Evolutionary conservation across 176 grass and related monocot genomes (phyloP).

Genomic region (Carex littledalei): DNA sequence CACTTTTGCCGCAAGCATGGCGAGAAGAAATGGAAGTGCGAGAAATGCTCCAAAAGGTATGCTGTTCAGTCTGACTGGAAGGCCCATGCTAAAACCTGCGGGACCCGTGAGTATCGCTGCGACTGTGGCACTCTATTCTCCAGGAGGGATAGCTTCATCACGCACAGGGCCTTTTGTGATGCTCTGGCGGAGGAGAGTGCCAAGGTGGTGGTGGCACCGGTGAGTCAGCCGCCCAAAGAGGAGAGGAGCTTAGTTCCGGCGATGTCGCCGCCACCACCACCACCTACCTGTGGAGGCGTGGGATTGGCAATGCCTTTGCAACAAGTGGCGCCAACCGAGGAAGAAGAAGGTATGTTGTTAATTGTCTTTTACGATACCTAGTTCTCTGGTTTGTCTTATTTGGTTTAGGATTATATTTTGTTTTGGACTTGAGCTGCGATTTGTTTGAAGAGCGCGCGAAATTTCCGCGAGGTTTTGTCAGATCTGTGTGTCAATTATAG

Average conservation of each 20-base stretch:
- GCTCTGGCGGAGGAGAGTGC: slow-evolving; percentile 90
- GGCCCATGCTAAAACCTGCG: slow-evolving; percentile 82
- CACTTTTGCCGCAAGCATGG: slow-evolving; percentile 97
- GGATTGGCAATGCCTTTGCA: slow-evolving; percentile 25
- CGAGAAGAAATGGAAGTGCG: slow-evolving; percentile 98
- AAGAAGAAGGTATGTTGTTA: slow-evolving; percentile 16
- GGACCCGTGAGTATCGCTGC: slow-evolving; percentile 84
- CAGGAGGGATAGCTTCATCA: slow-evolving; percentile 98
- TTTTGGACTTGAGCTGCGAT: not conserved
- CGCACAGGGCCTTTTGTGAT: slow-evolving; percentile 96
- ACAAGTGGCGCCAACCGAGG: slow-evolving; percentile 24
- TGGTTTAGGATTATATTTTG: slow-evolving; percentile 1
- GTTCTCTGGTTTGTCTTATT: slow-evolving; percentile 20
- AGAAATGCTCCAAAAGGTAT: slow-evolving; percentile 92
- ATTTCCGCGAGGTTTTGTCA: slow-evolving; percentile 17
- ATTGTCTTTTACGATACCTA: not conserved
- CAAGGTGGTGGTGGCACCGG: slow-evolving; percentile 29
- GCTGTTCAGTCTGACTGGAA: slow-evolving; percentile 97
- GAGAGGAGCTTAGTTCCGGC: slow-evolving; percentile 23
- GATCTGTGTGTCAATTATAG: slow-evolving; percentile 12
- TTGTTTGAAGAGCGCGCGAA: not conserved
- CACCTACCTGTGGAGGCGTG: not conserved
- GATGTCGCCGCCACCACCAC: not conserved
- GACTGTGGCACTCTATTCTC: slow-evolving; percentile 94
- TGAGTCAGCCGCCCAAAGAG: not conserved